Base-by-base conservation (phyloP, 1,284 basidiomycete genomes). In the Agroathelia rolfsii region DNA sequence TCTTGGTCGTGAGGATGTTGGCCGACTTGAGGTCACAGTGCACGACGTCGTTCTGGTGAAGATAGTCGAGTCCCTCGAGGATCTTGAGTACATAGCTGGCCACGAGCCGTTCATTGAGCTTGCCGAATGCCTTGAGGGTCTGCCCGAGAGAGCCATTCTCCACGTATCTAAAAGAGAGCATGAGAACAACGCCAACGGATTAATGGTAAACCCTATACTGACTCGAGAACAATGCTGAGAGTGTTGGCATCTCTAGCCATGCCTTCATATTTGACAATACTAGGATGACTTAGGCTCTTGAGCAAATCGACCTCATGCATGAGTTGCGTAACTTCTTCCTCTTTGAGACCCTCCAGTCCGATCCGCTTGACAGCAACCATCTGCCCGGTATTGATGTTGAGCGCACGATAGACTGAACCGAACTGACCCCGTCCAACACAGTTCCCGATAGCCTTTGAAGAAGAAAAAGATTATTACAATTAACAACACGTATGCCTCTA, bases 1-100 rank as follows among this genome's bases (percentile, higher is more conserved):
- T 88, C 61, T 90, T 88, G 38, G 95, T 96, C 32, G 94, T 96
- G 24, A 98, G 72, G 53, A 98, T 97, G 56, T 97, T 98, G 36
- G 95, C 94, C 2, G 94, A 93, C 59, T 98, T 98, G 55, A 97
- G 81, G 58, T 98, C 94, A 49, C 90, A 86, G 46, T 86, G 82
- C 9, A 86, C 82, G 35, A 86, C 82, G 40, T 87, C 76, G 50
- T 76, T 76, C 41, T 66, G 62, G 54, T 95, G 89, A 9, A 95
- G 72, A 51, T 94, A 95, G 48, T 89, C 72, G 32, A 95, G 61
- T 0, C 90, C 90, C 51, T 95, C 90, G 19, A 95, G 67, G 43
- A 95, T 94, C 64, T 92, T 92, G 50, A 88, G 81, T 19, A 92
- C 86, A 49, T 94, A 94, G 39, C 79, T 75, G 0, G 90, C 82